A percentile compares a stretch with the other conserved stretches of the same genome.
phyloP scores from a whole-genome alignment of 2,329 filamentous ascomycete genomes.

The Epichloe bromicola region DNA sequence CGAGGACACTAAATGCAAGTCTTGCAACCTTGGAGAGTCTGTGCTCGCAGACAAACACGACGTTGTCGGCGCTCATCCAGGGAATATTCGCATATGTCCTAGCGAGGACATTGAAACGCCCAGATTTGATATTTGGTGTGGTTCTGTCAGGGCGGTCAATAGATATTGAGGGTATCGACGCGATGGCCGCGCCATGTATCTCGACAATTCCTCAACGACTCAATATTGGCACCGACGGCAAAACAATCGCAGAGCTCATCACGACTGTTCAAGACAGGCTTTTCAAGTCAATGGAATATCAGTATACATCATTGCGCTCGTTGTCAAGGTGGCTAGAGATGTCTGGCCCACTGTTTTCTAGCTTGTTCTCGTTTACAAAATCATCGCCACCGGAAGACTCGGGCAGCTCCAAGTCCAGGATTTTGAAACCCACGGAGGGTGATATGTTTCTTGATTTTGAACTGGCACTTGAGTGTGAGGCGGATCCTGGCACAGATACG shows the following conservation, averaged over 20 bases:
- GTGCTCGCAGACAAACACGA: slow-evolving; percentile 7
- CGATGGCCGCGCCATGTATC: slow-evolving; percentile 22
- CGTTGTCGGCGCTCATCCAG: slow-evolving; percentile 19
- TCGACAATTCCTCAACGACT: slow-evolving; percentile 23
- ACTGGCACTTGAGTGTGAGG: neutral
- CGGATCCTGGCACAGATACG: neutral
- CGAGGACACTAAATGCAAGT: neutral
- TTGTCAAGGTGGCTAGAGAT: neutral
- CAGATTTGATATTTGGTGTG: slow-evolving; percentile 5
- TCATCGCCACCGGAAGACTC: neutral
- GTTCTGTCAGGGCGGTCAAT: slow-evolving; percentile 6
- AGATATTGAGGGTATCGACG: slow-evolving; percentile 16
- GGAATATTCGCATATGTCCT: slow-evolving; percentile 20
- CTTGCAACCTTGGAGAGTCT: neutral
- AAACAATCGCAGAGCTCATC: neutral
- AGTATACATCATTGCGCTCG: neutral
- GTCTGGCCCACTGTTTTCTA: neutral
- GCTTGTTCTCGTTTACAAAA: neutral
- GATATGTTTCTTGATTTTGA: neutral
- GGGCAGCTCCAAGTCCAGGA: neutral
- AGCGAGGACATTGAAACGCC: slow-evolving; percentile 12
- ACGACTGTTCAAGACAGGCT: neutral
- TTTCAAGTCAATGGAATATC: neutral
- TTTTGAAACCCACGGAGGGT: neutral
- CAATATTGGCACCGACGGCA: slow-evolving; percentile 7